phyloP scores from a whole-genome alignment of 1,284 basidiomycete genomes.

The Rhodotorula sp. region DNA sequence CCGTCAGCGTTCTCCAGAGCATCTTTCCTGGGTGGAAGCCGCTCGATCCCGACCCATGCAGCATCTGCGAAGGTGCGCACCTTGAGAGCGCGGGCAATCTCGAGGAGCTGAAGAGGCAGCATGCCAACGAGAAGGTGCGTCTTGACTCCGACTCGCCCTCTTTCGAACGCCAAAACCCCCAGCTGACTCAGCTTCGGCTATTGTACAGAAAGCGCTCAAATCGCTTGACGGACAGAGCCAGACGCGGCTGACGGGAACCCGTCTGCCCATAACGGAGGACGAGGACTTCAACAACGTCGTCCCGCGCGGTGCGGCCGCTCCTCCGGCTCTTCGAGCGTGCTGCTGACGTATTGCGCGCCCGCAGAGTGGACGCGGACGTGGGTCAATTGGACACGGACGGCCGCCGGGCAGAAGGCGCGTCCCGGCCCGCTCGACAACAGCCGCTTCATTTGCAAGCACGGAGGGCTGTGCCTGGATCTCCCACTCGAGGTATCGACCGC shows the following conservation, averaged over 20 bases:
- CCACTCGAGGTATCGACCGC: slow-evolving; percentile 62
- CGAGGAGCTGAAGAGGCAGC: slow-evolving; percentile 59
- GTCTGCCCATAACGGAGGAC: slow-evolving; percentile 8
- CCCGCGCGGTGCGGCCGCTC: slow-evolving; percentile 19
- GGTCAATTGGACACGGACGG: slow-evolving; percentile 16
- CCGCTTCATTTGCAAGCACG: slow-evolving; percentile 67
- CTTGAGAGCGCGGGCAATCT: slow-evolving; percentile 59
- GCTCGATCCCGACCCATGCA: slow-evolving; percentile 52
- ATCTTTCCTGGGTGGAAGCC: slow-evolving; percentile 67
- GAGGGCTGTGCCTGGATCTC: slow-evolving; percentile 65
- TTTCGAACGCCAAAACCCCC: no score
- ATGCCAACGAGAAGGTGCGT: slow-evolving; percentile 71
- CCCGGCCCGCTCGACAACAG: slow-evolving; percentile 66
- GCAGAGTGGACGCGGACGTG: slow-evolving; percentile 34
- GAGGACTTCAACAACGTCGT: slow-evolving; percentile 19
- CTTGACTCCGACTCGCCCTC: not conserved
- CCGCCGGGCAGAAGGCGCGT: slow-evolving; percentile 53
- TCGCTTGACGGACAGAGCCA: slow-evolving; percentile 9
- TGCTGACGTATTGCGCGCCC: no score
- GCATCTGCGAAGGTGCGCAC: slow-evolving; percentile 62
- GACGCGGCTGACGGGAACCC: slow-evolving; percentile 3
- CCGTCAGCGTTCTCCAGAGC: slow-evolving; percentile 59
- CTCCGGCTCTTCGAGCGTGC: not conserved
- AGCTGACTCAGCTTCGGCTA: not conserved
- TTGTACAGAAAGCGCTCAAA: slow-evolving; percentile 15